Base-by-base conservation (phyloP, 108 stramenopile species). In the Cylindrotheca closterium region DNA sequence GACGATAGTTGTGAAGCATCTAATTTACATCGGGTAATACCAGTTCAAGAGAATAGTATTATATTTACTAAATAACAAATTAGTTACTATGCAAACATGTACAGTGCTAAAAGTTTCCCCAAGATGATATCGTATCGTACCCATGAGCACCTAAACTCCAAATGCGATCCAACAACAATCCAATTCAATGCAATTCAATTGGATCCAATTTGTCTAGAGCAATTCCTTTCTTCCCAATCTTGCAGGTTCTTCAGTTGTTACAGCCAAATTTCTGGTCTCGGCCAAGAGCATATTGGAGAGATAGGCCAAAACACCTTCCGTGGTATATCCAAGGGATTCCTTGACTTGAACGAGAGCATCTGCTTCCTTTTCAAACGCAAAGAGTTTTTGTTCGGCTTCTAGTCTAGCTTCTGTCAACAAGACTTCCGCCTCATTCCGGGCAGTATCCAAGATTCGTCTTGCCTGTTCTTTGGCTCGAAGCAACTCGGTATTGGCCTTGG, bases 291-390 rank as follows among this genome's bases (percentile, higher is more conserved):
- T 26, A 46, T 76, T 83, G 28, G 66, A 24, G 25, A 73, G 23
- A 54, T 76, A 79, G 15, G 69, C 75, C 50, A 83, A 51, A 1
- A 83, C 67, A n/a, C 81, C 81, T n/a, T 75, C 63, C 0, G 69
- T 60, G 4, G 74, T 75, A 17, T 79, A 75, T 51, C 71, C 68
- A 12, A 83, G 49, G 22, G 37, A 28, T 4, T 55, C 34, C 64
- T 79, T 79, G 37, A 66, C 75, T 0, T 49, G 25, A 12, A 79
- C 61, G 51, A 83, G 37, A 0, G 60, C 55, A 19, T 72, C 67
- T 31, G 78, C 66, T 64, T 83, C 81, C n/a, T 51, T 73, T 46
- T 73, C 62, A 51, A 79, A 79, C 12, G 71, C 64, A 61, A 64
- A 82, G 2, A 52, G 28, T 15, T 62, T 79, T 70, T 78, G 77